Conservation (phyloP, 768 basidiomycete genomes). For the Suillus weaverae region DNA sequence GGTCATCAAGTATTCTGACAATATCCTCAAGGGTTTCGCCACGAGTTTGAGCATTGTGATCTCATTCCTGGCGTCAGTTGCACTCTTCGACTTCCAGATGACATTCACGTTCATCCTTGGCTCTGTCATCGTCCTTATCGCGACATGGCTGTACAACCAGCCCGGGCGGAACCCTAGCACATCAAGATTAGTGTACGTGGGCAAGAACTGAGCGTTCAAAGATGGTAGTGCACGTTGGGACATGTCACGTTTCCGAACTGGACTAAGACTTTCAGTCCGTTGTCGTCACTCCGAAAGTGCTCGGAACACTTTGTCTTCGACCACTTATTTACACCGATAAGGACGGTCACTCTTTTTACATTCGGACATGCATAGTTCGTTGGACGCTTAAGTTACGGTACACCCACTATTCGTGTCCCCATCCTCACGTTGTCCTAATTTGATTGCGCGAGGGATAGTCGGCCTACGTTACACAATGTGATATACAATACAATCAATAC, state of each 20-base stretch:
- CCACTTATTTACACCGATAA: slow-evolving; percentile 17
- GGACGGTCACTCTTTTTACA: slow-evolving; percentile 27
- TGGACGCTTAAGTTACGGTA: slow-evolving; percentile 24
- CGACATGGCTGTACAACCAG: slow-evolving; percentile 92
- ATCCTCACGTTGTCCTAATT: slow-evolving; percentile 11
- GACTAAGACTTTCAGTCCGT: background rate
- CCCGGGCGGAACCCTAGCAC: slow-evolving; percentile 40
- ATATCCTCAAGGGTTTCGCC: slow-evolving; percentile 92
- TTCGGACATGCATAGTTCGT: slow-evolving; percentile 23
- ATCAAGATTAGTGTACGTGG: slow-evolving; percentile 28
- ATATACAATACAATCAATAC: slow-evolving; percentile 30
- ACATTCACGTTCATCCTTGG: slow-evolving; percentile 86
- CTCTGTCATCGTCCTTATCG: slow-evolving; percentile 76
- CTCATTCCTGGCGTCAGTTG: slow-evolving; percentile 89
- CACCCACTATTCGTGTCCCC: slow-evolving; percentile 16
- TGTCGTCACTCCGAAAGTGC: background rate
- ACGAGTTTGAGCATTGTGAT: slow-evolving; percentile 93
- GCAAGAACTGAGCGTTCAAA: slow-evolving; percentile 19
- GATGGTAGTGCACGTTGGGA: background rate
- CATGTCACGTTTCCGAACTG: slow-evolving; percentile 3
- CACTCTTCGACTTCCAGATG: slow-evolving; percentile 87
- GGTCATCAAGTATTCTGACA: slow-evolving; percentile 94
- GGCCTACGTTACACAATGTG: slow-evolving; percentile 28
- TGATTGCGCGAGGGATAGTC: slow-evolving; percentile 13
- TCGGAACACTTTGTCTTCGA: slow-evolving; percentile 21